Evolutionary conservation across 495 filamentous ascomycete species (phyloP), one percentile per base, ranked within the genome.

Genomic region (Evernia prunastri): DNA sequence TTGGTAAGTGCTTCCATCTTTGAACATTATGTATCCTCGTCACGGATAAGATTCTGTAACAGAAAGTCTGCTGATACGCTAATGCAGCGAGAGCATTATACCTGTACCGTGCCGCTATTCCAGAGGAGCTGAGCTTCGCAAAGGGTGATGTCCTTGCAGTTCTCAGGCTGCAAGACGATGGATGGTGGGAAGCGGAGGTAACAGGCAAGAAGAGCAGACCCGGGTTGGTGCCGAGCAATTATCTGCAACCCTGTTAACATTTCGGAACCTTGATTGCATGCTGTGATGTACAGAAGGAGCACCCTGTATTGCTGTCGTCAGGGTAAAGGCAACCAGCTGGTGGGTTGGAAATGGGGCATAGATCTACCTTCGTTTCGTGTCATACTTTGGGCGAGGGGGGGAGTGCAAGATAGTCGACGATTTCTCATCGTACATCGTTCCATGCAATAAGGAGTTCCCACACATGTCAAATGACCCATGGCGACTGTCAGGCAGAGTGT

Each of bases 161-260:
- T n/a, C 76, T 96, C 40, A 81, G 91, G 66, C 84, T 92, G 64
- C 95, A 99, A 73, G 95, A 99, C 75, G 95, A 99, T 71, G 95
- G 95, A 15, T 99, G 95, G 95, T 99, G 95, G 95, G 94, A 97
- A 79, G 94, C 95, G 18, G 92, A 97, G 76, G 84, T 96, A 60
- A 89, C 91, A 58, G 89, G 89, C 0, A 85, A 84, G 68, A 86
- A 86, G 33, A 81, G 84, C 25, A 81, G 86, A 68, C 78, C 89
- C 15, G 95, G 95, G 31, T 79, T 99, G 71, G 95, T 97, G 59
- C 95, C 95, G 29, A 96, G 92, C 76, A 99, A 99, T 75, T 99
- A 99, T 71, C 77, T 99, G 72, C 91, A 96, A 77, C 78, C 81
- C 49, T 87, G 83, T 73, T 90, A 58, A 73, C 23, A 31, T 3